phyloP scores from a whole-genome alignment of 129 eudicot species.

The Silybum marianum region DNA sequence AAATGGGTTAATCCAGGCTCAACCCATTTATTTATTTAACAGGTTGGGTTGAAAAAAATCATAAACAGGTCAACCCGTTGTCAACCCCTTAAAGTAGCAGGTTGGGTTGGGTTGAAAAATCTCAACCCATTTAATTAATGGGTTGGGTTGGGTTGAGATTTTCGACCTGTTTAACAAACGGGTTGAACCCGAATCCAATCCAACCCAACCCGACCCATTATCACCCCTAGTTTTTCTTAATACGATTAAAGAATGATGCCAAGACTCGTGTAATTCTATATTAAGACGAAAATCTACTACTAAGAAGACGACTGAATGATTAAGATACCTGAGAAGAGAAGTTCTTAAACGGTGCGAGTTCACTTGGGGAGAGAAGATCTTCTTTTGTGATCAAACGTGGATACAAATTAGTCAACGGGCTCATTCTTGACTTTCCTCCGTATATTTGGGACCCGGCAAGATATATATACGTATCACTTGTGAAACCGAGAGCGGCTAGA shows the following conservation, averaged over 20 bases:
- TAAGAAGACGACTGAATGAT: not conserved
- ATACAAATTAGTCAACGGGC: slow-evolving; percentile 59
- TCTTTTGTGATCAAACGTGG: slow-evolving; percentile 84
- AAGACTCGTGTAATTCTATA: not conserved
- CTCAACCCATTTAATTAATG: too few relatives aligned
- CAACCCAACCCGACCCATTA: too few relatives aligned
- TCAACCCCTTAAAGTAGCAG: too few relatives aligned
- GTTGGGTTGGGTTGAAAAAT: too few relatives aligned
- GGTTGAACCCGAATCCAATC: too few relatives aligned
- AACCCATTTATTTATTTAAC: too few relatives aligned
- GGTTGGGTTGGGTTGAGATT: too few relatives aligned
- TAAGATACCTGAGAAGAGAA: slow-evolving; percentile 78
- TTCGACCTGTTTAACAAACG: too few relatives aligned
- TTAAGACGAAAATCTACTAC: not conserved
- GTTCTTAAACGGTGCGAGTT: slow-evolving; percentile 77
- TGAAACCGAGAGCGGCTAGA: slow-evolving; percentile 74
- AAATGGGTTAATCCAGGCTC: too few relatives aligned
- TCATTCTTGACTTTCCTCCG: slow-evolving; percentile 75
- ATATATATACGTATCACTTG: slow-evolving; percentile 60
- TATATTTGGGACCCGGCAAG: slow-evolving; percentile 87
- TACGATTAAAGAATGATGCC: not conserved
- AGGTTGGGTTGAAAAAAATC: too few relatives aligned
- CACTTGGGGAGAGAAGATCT: slow-evolving; percentile 74
- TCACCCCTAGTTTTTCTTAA: not conserved
- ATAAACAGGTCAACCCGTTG: too few relatives aligned